These are phyloP conservation scores for Fennellomyces sp. DNA, from an alignment of 371 early-diverging fungal species.

Conservation along the genomic window DNA sequence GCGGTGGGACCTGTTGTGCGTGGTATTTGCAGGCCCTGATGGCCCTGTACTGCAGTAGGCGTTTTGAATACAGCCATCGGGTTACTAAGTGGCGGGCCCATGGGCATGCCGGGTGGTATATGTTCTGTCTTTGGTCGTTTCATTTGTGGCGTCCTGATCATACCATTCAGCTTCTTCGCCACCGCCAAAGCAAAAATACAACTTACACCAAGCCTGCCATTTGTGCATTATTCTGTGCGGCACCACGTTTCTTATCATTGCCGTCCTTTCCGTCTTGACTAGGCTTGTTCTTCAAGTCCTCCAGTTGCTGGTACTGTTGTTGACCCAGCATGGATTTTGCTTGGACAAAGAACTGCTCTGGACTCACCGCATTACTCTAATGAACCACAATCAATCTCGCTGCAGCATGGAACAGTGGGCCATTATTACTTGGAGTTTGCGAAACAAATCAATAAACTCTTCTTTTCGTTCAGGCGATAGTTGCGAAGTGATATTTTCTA, in stretches of 20 bases:
- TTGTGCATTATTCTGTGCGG: slow-evolving; percentile 25
- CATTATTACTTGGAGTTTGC: slow-evolving; percentile 32
- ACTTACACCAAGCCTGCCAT: slow-evolving; percentile 39
- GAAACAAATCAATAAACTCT: slow-evolving; percentile 38
- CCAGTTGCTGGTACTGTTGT: slow-evolving; percentile 47
- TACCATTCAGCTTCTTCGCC: too few species aligned
- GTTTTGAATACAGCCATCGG: slow-evolving; percentile 35
- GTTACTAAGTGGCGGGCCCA: slow-evolving; percentile 19
- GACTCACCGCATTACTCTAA: slow-evolving; percentile 36
- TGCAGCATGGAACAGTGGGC: neutral
- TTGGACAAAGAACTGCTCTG: slow-evolving; percentile 39
- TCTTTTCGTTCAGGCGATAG: slow-evolving; percentile 40
- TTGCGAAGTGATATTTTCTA: slow-evolving; percentile 41
- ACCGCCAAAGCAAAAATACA: neutral
- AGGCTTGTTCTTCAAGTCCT: slow-evolving; percentile 44
- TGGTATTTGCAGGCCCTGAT: slow-evolving; percentile 31
- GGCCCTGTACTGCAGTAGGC: slow-evolving; percentile 23
- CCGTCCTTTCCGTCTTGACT: slow-evolving; percentile 6
- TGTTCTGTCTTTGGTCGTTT: slow-evolving; percentile 28
- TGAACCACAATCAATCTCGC: neutral
- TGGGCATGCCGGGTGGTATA: slow-evolving; percentile 33
- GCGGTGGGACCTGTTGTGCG: slow-evolving; percentile 12
- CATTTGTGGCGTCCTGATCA: slow-evolving; percentile 27
- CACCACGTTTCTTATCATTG: slow-evolving; percentile 19
- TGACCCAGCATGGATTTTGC: slow-evolving; percentile 40